Evolutionary conservation across 768 basidiomycete species (phyloP).

Genomic region (Nidularia sp.): DNA sequence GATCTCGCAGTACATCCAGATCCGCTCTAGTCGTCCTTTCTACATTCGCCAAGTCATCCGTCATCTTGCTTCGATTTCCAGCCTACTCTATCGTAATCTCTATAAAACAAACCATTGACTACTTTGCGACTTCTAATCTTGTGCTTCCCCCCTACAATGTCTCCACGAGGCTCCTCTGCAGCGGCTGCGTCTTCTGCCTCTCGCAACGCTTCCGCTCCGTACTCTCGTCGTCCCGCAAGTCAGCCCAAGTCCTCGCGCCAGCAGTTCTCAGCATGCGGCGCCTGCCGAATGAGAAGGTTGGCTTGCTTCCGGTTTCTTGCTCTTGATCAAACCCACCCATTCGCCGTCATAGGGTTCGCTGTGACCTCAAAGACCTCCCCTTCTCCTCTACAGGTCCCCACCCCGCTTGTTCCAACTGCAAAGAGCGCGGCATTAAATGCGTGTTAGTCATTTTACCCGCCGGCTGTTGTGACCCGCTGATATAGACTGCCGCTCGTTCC

Average conservation of each 20-base stretch:
- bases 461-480: not conserved
- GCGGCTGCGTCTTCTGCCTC: constrained; percentile 32
- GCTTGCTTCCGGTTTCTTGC: constrained; percentile 11
- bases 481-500: constrained; percentile 4
- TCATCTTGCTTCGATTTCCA: constrained; percentile 24
- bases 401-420: constrained; percentile 83
- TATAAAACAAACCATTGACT: constrained; percentile 29
- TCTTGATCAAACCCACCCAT: constrained; percentile 1
- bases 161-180: constrained; percentile 44
- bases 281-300: constrained; percentile 85
- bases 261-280: constrained; percentile 92
- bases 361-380: constrained; percentile 85
- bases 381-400: constrained; percentile 39
- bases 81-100: constrained; percentile 24
- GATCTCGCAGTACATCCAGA: constrained; percentile 30
- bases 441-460: constrained; percentile 56
- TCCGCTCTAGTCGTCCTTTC: constrained; percentile 38
- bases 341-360: constrained; percentile 66
- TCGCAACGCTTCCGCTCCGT: constrained; percentile 30
- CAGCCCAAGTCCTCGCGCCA: constrained; percentile 75
- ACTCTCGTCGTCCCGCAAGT: constrained; percentile 47
- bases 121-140: constrained; percentile 13
- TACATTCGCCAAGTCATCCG: constrained; percentile 26
- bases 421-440: constrained; percentile 87
- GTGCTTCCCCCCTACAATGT: constrained; percentile 34